Evolutionary conservation across 192 early-diverging fungal species (phyloP).

Genomic region (Anaeromyces robustus): DNA sequence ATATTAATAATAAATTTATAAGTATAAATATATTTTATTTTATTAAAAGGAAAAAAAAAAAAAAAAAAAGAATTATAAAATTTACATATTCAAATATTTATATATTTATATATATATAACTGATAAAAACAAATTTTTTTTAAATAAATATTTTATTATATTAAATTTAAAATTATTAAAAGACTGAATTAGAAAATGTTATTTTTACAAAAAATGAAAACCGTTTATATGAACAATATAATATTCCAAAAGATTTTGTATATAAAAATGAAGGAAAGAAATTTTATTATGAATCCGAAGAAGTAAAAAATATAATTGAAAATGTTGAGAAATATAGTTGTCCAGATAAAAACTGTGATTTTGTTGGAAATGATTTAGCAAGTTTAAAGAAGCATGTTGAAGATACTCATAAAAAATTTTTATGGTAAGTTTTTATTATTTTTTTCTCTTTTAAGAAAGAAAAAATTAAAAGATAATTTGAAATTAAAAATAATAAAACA

Average conservation of each 20-base stretch:
- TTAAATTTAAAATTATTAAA: not conserved
- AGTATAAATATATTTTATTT: too few relatives aligned
- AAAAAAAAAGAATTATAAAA: too few relatives aligned
- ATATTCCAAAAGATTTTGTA: slow-evolving; percentile 24
- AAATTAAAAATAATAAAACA: too few relatives aligned
- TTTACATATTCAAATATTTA: too few relatives aligned
- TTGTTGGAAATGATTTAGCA: slow-evolving; percentile 54
- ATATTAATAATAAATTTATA: not conserved
- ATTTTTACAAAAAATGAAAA: slow-evolving; percentile 59
- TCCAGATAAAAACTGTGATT: slow-evolving; percentile 61
- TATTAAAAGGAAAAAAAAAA: too few relatives aligned
- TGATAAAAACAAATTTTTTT: too few relatives aligned
- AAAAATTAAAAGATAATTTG: too few relatives aligned
- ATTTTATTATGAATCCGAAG: slow-evolving; percentile 58
- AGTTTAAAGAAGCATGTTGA: slow-evolving; percentile 72
- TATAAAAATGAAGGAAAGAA: slow-evolving; percentile 45
- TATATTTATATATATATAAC: too few relatives aligned
- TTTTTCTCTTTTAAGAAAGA: not conserved
- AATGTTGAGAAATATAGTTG: slow-evolving; percentile 73
- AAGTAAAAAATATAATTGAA: slow-evolving; percentile 58
- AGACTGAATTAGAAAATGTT: slow-evolving; percentile 65
- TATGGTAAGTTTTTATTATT: slow-evolving; percentile 45
- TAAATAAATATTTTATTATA: too few relatives aligned
- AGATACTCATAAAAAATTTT: slow-evolving; percentile 48
- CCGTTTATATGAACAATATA: slow-evolving; percentile 14